Evolutionary conservation across 2,329 filamentous ascomycete genomes (phyloP).

Genomic region (Phaeosphaeriaceae sp.): DNA sequence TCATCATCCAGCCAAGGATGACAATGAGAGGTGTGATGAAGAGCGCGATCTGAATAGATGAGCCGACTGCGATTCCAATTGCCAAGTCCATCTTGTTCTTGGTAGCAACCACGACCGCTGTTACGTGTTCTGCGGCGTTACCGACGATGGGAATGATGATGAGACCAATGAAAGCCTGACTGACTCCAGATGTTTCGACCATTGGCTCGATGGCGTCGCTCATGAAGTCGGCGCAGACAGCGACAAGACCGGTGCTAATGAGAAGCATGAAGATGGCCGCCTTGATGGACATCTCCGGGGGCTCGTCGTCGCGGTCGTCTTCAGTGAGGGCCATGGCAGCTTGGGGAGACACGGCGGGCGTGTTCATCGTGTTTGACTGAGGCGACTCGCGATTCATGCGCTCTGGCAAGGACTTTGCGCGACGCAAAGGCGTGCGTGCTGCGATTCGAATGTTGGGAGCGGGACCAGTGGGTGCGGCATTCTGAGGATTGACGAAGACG

Average conservation of each 20-base stretch:
- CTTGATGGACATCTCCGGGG: constrained; percentile 63
- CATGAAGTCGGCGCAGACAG: constrained; percentile 74
- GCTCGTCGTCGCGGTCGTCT: constrained; percentile 39
- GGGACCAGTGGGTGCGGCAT: constrained; percentile 41
- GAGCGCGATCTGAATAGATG: constrained; percentile 80
- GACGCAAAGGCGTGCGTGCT: constrained; percentile 38
- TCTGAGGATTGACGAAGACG: constrained; percentile 65
- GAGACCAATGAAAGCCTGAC: constrained; percentile 78
- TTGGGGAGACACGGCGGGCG: constrained; percentile 27
- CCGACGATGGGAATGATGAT: constrained; percentile 85
- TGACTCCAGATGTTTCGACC: constrained; percentile 66
- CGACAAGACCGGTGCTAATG: constrained; percentile 64
- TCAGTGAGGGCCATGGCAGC: constrained; percentile 26
- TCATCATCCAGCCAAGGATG: constrained; percentile 80
- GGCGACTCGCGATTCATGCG: constrained; percentile 39
- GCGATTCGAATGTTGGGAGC: constrained; percentile 43
- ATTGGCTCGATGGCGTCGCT: constrained; percentile 76
- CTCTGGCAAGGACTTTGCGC: constrained; percentile 47
- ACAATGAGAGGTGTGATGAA: constrained; percentile 81
- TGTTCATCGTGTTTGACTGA: constrained; percentile 22
- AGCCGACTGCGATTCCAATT: constrained; percentile 81
- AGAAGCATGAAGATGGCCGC: constrained; percentile 64
- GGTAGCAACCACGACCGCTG: constrained; percentile 78
- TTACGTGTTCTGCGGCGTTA: constrained; percentile 83
- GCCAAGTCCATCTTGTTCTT: constrained; percentile 89